Evolutionary conservation across 371 early-diverging fungal species (phyloP).

Genomic region (Saksenaea vasiformis): DNA sequence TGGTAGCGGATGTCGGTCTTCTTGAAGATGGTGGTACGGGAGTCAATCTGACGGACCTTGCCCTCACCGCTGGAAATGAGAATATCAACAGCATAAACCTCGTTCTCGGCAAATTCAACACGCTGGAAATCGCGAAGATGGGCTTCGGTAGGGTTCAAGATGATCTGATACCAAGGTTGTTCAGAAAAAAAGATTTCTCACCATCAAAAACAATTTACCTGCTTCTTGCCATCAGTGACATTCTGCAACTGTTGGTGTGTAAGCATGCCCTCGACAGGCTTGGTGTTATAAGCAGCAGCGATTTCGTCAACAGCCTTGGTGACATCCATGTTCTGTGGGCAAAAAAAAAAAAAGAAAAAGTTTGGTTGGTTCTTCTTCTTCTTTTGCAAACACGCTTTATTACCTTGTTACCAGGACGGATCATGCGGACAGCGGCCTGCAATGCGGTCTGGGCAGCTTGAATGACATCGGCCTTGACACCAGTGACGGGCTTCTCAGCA

Average conservation of each 20-base stretch:
- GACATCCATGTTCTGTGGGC: slow-evolving; percentile 64
- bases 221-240: slow-evolving; percentile 87
- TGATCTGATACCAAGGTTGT: slow-evolving; percentile 55
- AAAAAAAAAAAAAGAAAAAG: background rate
- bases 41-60: slow-evolving; percentile 70
- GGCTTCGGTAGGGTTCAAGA: slow-evolving; percentile 83
- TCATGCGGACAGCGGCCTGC: slow-evolving; percentile 81
- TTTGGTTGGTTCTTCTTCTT: background rate
- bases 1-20: slow-evolving; percentile 83
- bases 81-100: slow-evolving; percentile 87
- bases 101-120: slow-evolving; percentile 81
- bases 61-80: slow-evolving; percentile 89
- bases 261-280: slow-evolving; percentile 90
- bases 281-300: slow-evolving; percentile 79
- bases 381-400: background rate
- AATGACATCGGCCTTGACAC: slow-evolving; percentile 87
- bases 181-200: background rate
- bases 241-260: slow-evolving; percentile 87
- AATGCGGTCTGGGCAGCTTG: slow-evolving; percentile 85
- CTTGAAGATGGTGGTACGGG: slow-evolving; percentile 92
- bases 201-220: slow-evolving; percentile 13
- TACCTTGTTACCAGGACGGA: slow-evolving; percentile 85
- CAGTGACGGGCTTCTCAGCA: slow-evolving; percentile 77
- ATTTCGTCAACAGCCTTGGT: slow-evolving; percentile 84
- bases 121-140: slow-evolving; percentile 77